These are phyloP conservation scores for Physcia stellaris DNA, from an alignment of 495 filamentous ascomycete species.

Conservation along the genomic window DNA sequence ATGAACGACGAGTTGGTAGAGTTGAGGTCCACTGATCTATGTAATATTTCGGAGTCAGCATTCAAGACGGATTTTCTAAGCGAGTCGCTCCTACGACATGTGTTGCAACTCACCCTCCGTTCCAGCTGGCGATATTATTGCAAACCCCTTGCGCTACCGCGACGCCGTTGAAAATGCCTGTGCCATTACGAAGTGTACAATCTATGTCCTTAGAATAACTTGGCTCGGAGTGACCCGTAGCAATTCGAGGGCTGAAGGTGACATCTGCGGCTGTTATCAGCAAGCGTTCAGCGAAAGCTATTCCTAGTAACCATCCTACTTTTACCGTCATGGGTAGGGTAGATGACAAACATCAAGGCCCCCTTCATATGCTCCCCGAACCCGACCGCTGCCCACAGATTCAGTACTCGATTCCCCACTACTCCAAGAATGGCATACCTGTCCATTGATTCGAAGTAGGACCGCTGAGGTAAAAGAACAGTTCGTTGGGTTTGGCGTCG, in stretches of 20 bases:
- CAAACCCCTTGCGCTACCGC: conserved; percentile 34
- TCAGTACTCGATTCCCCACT: neutral
- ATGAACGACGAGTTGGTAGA: conserved; percentile 33
- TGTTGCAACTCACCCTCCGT: too few relatives aligned
- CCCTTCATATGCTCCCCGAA: conserved; percentile 38
- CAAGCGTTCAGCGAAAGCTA: neutral
- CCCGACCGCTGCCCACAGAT: conserved; percentile 25
- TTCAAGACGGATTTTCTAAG: too few relatives aligned
- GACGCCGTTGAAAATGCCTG: conserved; percentile 27
- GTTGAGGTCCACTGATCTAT: conserved; percentile 23
- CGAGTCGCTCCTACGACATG: too few relatives aligned
- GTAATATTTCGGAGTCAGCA: too few relatives aligned
- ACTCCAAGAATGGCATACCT: neutral
- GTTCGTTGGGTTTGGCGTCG: conserved; percentile 18
- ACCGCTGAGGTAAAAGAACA: conserved; percentile 35
- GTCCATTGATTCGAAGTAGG: conserved; percentile 28
- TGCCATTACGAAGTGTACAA: conserved; percentile 27
- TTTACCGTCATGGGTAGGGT: conserved; percentile 27
- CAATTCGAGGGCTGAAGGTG: conserved; percentile 34
- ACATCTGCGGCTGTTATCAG: conserved; percentile 19
- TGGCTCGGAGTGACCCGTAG: conserved; percentile 34
- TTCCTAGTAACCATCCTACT: conserved; percentile 10
- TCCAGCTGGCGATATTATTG: conserved; percentile 32
- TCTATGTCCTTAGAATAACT: conserved; percentile 24
- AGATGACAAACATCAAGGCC: conserved; percentile 37